Conservation (phyloP, 345 rosid species). For the Orychophragmus violaceus region DNA sequence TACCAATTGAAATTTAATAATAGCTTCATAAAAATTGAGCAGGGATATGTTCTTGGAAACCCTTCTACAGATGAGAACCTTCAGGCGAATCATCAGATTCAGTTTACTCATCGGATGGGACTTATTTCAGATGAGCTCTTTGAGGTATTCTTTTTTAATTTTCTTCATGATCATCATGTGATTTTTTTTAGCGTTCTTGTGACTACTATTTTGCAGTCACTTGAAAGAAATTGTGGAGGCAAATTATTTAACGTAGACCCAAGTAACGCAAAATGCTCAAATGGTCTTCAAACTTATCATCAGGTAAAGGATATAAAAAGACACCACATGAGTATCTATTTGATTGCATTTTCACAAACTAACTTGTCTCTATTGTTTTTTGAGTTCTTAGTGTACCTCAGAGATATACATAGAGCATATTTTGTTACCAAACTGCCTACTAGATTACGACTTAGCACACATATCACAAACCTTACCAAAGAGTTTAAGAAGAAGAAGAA, state of each 20-base stretch:
- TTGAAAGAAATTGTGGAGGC: constrained; percentile 20
- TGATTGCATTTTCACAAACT: neutral
- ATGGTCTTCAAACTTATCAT: constrained; percentile 4
- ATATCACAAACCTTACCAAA: constrained; percentile 1
- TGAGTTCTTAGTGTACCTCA: constrained; percentile 6
- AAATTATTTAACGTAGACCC: constrained; percentile 10
- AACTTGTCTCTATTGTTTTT: neutral
- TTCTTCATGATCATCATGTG: neutral
- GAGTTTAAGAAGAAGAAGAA: neutral
- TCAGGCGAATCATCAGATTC: neutral
- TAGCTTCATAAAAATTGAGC: neutral
- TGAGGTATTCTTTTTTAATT: constrained; percentile 7
- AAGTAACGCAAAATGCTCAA: constrained; percentile 20
- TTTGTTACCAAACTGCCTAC: constrained; percentile 20
- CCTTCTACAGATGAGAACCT: neutral
- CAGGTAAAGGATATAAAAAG: neutral
- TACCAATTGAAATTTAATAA: neutral
- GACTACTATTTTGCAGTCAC: constrained; percentile 10
- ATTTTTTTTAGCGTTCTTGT: no score
- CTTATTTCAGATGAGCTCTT: constrained; percentile 28
- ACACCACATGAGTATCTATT: neutral
- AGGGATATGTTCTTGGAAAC: constrained; percentile 32
- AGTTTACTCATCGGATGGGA: constrained; percentile 26
- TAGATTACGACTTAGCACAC: neutral
- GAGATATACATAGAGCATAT: constrained; percentile 15